Conservation (phyloP, 2,329 filamentous ascomycete genomes). For the Parastagonospora avenae region DNA sequence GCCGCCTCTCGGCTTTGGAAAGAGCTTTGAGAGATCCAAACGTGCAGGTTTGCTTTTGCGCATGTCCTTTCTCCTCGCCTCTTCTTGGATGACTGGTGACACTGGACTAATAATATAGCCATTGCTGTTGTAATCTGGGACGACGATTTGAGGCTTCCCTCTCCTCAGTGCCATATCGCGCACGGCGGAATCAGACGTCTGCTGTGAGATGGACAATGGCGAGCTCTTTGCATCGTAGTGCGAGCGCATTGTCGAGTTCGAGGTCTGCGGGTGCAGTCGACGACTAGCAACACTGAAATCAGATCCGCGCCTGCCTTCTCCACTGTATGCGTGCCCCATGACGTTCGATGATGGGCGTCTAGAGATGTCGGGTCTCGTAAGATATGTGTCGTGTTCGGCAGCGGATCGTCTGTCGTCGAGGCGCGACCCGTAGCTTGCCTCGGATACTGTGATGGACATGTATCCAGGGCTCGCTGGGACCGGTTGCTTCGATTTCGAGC, state of each 20-base stretch:
- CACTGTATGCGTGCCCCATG: slow-evolving; percentile 29
- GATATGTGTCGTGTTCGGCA: slow-evolving; percentile 22
- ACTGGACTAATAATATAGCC: slow-evolving; percentile 22
- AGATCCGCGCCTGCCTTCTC: slow-evolving; percentile 30
- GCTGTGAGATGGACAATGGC: slow-evolving; percentile 51
- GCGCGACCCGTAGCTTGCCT: slow-evolving; percentile 35
- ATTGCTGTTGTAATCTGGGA: slow-evolving; percentile 12
- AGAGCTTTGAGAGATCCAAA: slow-evolving; percentile 51
- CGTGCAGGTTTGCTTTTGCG: slow-evolving; percentile 44
- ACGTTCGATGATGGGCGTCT: slow-evolving; percentile 43
- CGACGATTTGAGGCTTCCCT: slow-evolving; percentile 38
- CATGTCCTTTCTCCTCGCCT: slow-evolving; percentile 23
- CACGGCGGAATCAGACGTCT: slow-evolving; percentile 52
- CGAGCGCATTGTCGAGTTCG: slow-evolving; percentile 49
- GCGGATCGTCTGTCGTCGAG: slow-evolving; percentile 27
- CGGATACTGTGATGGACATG: slow-evolving; percentile 39
- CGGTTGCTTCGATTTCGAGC: slow-evolving; percentile 27
- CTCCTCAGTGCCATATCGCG: slow-evolving; percentile 51
- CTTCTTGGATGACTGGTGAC: slow-evolving; percentile 25
- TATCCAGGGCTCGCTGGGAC: slow-evolving; percentile 35
- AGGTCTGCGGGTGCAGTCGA: slow-evolving; percentile 38
- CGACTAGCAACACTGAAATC: slow-evolving; percentile 36
- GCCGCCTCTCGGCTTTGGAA: slow-evolving; percentile 43
- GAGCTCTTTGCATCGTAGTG: slow-evolving; percentile 51
- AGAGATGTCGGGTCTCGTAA: slow-evolving; percentile 29